Percentiles rank a stretch among this genome's conserved stretches.
phyloP scores from a whole-genome alignment of 1,284 basidiomycete species.

The Dichomitus squalens region DNA sequence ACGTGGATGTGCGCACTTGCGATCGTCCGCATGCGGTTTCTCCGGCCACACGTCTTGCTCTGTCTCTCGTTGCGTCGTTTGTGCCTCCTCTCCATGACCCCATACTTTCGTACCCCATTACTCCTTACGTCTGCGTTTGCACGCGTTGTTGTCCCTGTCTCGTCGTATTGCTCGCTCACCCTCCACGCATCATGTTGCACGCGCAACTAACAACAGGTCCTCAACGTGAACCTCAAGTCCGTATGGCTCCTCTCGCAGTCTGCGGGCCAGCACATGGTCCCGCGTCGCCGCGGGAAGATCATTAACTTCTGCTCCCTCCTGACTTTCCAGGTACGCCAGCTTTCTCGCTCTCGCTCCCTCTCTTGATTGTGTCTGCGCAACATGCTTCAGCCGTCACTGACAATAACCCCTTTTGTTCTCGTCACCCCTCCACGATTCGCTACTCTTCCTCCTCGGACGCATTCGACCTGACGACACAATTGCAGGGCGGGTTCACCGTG shows the following conservation, averaged over 20 bases:
- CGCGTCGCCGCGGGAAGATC: conserved; percentile 74
- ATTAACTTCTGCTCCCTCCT: conserved; percentile 82
- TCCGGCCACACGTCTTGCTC: neutral
- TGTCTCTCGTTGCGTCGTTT: neutral
- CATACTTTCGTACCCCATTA: too few relatives aligned
- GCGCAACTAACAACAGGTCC: conserved; percentile 48
- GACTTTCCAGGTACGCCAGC: conserved; percentile 60
- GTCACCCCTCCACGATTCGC: neutral
- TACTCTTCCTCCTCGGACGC: neutral
- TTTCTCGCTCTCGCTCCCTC: neutral
- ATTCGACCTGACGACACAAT: neutral
- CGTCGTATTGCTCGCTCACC: neutral
- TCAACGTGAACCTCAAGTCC: conserved; percentile 79
- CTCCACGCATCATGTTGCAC: conserved; percentile 1
- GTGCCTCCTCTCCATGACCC: neutral
- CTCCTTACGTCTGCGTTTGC: neutral
- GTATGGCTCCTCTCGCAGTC: conserved; percentile 78
- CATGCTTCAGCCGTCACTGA: neutral
- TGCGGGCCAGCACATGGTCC: conserved; percentile 80
- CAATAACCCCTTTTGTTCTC: neutral
- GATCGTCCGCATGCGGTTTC: neutral
- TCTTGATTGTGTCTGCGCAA: neutral
- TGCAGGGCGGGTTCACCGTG: conserved; percentile 69
- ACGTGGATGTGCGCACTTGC: neutral
- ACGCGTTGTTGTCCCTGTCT: neutral